Percentiles rank a stretch among this genome's conserved stretches.
Conservation (phyloP, 345 rosid species). For the Raphanus raphanistrum region DNA sequence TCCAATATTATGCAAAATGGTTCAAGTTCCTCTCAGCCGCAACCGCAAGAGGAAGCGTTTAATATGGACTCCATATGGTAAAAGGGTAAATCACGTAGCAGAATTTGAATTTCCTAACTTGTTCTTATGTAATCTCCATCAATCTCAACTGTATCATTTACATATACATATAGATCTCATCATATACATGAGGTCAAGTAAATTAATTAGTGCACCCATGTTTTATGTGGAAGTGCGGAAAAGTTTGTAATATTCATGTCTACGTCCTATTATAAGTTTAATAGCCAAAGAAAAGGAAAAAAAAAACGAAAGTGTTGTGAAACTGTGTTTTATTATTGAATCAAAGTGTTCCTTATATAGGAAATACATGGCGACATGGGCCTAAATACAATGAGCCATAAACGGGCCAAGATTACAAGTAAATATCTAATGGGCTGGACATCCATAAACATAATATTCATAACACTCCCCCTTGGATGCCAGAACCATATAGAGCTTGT, state of each 20-base stretch:
- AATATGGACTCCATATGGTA: conserved; percentile 84
- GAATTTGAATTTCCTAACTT: conserved; percentile 3
- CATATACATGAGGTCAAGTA: conserved; percentile 19
- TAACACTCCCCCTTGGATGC: no score
- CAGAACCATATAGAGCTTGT: no score
- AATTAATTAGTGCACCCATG: conserved; percentile 13
- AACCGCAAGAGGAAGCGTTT: conserved; percentile 79
- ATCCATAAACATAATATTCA: no score
- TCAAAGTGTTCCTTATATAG: no score
- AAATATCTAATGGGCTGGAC: no score
- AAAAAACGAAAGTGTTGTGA: no score
- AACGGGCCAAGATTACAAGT: no score
- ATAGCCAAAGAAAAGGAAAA: neutral
- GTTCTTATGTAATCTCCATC: conserved; percentile 15
- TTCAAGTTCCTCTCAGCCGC: conserved; percentile 65
- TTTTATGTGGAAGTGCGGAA: conserved; percentile 11
- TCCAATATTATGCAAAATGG: conserved; percentile 50
- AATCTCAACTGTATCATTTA: conserved; percentile 29
- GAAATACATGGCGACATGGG: no score
- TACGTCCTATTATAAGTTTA: neutral
- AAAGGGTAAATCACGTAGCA: conserved; percentile 33
- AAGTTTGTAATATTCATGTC: conserved; percentile 9
- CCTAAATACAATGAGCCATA: no score
- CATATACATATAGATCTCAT: neutral
- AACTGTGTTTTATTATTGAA: no score